Evolutionary conservation across 2,329 filamentous ascomycete genomes (phyloP), one percentile per base, ranked within the genome.

Genomic region (Gnomoniopsis sp.): DNA sequence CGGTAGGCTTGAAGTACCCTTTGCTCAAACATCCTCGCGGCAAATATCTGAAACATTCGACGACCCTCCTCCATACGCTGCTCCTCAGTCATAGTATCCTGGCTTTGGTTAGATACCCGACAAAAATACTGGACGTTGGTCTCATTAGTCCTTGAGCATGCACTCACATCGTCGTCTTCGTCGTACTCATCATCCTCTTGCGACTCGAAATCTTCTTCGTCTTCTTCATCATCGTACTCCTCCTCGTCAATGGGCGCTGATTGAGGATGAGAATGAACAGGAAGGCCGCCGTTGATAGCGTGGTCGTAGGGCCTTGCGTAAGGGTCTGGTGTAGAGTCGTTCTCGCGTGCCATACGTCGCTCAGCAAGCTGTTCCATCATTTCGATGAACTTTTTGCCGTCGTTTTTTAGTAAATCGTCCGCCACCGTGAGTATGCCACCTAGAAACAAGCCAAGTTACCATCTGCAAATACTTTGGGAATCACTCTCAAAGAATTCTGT

Each of bases 301-400:
- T 62, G 61, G 34, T 55, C 49, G 52, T 61, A 62, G 44, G 43
- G 49, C 49, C 61, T 55, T 22, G 57, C 38, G 21, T 62, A 62
- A 66, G 84, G 79, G 65, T 85, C 80, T 62, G 88, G 87, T 53
- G 91, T 90, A 33, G 49, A 59, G 71, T 97, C 92, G 76, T 95
- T 93, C 78, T 98, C 93, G 66, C 95, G 88, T 70, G 93, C 91
- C 93, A 99, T 97, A 68, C 95, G 87, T 68, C 93, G 90, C 77
- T 99, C 95, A 41, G 95, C 95, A 68, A 99, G 84, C 77, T 98
- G 93, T 74, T 99, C 95, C 95, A 99, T 99, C 95, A 99, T 99
- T 74, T 99, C 95, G 75, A 99, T 99, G 78, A 99, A 99, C 71
- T 96, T 96, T 75, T 96, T 96, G 69, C 95, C 95, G 75, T 99